A percentile compares a stretch with the other conserved stretches of the same genome.
phyloP scores from a whole-genome alignment of 805 yeast genomes.

The Sugiyamaella chiloensis region DNA sequence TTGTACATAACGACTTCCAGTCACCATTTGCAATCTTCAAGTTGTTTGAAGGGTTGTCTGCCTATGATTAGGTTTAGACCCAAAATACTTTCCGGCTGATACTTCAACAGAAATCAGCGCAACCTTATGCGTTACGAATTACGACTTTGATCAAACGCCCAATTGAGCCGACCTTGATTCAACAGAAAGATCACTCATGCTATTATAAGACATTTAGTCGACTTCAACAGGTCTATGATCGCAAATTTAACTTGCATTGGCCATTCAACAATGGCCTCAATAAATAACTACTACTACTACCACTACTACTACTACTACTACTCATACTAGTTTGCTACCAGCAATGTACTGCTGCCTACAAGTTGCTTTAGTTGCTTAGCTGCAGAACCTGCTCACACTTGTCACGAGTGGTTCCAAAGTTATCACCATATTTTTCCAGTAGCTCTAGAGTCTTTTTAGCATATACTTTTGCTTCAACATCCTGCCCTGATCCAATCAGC shows the following conservation, averaged over 20 bases:
- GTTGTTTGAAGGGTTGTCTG: conserved; percentile 4
- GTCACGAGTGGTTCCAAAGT: background rate
- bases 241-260: conserved; percentile 1
- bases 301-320: background rate
- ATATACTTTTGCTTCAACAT: conserved; percentile 8
- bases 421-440: background rate
- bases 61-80: background rate
- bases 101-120: conserved; percentile 1
- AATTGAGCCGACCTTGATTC: conserved; percentile 5
- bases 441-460: conserved; percentile 10
- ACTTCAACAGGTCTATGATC: conserved; percentile 6
- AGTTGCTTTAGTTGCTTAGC: too few relatives aligned
- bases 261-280: conserved; percentile 5
- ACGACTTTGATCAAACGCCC: conserved; percentile 1
- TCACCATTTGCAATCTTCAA: conserved; percentile 31
- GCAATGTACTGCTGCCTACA: too few relatives aligned
- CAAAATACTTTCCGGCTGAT: background rate
- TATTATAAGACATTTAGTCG: background rate
- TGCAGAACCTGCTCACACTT: background rate
- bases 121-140: background rate
- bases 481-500: background rate
- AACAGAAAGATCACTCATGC: conserved; percentile 2
- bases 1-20: conserved; percentile 81
- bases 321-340: too few relatives aligned
- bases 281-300: background rate